Evolutionary conservation across 495 filamentous ascomycete genomes (phyloP).

Genomic region (Trypethelium eluteriae): DNA sequence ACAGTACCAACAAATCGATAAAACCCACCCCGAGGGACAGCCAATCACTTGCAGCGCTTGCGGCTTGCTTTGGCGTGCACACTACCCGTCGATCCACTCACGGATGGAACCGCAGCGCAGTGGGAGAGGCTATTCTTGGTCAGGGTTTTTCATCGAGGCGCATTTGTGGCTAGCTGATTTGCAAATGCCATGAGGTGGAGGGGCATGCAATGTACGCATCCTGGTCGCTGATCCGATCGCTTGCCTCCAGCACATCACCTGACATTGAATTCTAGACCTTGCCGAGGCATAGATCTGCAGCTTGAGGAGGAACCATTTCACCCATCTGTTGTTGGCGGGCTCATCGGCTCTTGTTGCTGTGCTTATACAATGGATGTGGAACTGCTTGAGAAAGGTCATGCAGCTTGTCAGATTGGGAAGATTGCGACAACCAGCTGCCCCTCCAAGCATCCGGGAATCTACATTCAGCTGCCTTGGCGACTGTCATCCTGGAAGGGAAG

Average conservation of each 20-base stretch:
- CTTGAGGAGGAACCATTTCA: too few relatives aligned
- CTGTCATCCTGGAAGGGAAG: neutral
- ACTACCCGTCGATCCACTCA: slow-evolving; percentile 1
- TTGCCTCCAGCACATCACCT: slow-evolving; percentile 4
- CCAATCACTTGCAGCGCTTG: neutral
- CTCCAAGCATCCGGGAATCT: neutral
- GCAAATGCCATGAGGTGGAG: neutral
- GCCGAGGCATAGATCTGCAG: neutral
- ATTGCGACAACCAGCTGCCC: neutral
- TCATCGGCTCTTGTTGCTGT: too few relatives aligned
- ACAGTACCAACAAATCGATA: neutral
- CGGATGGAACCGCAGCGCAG: neutral
- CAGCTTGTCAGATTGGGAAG: neutral
- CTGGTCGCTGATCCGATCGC: slow-evolving; percentile 15
- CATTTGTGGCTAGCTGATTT: slow-evolving; percentile 6
- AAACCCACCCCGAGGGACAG: neutral
- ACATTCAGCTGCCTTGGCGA: neutral
- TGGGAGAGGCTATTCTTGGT: slow-evolving; percentile 7
- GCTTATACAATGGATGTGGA: too few relatives aligned
- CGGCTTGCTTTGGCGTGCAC: neutral
- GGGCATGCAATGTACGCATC: neutral
- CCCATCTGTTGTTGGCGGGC: neutral
- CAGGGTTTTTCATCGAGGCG: neutral
- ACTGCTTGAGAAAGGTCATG: neutral
- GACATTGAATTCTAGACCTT: neutral